A percentile compares a stretch with the other conserved stretches of the same genome.
phyloP scores from a whole-genome alignment of 1,284 basidiomycete genomes.

The Microbotryum scabiosae region DNA sequence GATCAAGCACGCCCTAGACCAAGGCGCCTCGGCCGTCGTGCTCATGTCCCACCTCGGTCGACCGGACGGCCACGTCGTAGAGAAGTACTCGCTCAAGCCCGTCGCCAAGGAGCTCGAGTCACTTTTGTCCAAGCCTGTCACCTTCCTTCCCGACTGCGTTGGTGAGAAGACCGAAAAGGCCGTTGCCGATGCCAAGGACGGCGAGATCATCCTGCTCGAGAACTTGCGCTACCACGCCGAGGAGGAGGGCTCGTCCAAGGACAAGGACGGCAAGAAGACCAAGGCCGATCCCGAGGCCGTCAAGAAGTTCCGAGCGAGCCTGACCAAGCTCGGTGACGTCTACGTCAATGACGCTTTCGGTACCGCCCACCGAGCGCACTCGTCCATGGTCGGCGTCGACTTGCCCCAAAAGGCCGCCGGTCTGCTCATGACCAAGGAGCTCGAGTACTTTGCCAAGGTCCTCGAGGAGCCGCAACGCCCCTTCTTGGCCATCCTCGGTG shows the following conservation, averaged over 20 bases:
- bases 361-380: slow-evolving; percentile 95
- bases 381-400: slow-evolving; percentile 95
- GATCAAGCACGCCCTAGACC: slow-evolving; percentile 85
- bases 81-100: slow-evolving; percentile 87
- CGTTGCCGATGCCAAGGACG: slow-evolving; percentile 60
- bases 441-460: slow-evolving; percentile 97
- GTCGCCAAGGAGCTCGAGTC: slow-evolving; percentile 48
- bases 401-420: slow-evolving; percentile 89
- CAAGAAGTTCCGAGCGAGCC: slow-evolving; percentile 70
- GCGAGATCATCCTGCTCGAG: slow-evolving; percentile 86
- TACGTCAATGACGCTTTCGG: slow-evolving; percentile 99
- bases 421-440: slow-evolving; percentile 97
- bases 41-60: slow-evolving; percentile 98
- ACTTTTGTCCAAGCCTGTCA: slow-evolving; percentile 51
- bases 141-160: slow-evolving; percentile 78
- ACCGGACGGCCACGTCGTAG: slow-evolving; percentile 81
- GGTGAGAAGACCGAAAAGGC: slow-evolving; percentile 70
- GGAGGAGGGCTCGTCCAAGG: slow-evolving; percentile 91
- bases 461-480: slow-evolving; percentile 89
- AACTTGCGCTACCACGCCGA: slow-evolving; percentile 98
- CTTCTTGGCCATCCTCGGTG: slow-evolving; percentile 96
- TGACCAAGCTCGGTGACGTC: slow-evolving; percentile 89
- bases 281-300: slow-evolving; percentile 82
- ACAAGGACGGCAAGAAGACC: slow-evolving; percentile 83
- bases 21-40: slow-evolving; percentile 64